Percentiles rank a stretch among this genome's conserved stretches.
phyloP scores from a whole-genome alignment of 257 asterid species.

The Solanum ossicruentum region DNA sequence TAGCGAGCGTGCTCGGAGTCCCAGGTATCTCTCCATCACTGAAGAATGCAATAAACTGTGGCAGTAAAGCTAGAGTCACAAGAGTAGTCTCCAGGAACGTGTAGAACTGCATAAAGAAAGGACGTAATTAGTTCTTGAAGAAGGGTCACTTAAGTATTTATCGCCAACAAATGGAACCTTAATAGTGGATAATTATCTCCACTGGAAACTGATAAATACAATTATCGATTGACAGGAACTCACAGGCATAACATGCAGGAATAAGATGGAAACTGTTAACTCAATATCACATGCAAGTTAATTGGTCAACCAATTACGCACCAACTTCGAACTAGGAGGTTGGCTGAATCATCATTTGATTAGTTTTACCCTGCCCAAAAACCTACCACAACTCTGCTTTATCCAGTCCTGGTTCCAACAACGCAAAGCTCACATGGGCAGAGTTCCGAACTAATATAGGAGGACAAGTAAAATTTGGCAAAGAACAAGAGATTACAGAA shows the following conservation, averaged over 20 bases:
- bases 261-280: background rate
- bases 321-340: background rate
- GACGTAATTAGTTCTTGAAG: background rate
- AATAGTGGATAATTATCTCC: background rate
- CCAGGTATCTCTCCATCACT: slow-evolving; percentile 90
- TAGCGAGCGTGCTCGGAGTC: slow-evolving; percentile 88
- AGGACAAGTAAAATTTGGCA: background rate
- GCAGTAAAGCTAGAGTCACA: slow-evolving; percentile 66
- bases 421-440: background rate
- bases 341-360: background rate
- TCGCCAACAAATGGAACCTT: background rate
- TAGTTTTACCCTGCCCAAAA: background rate
- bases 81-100: slow-evolving; percentile 85
- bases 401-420: background rate
- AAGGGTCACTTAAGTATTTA: background rate
- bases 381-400: background rate
- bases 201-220: background rate
- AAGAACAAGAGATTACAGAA: background rate
- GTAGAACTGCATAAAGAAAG: slow-evolving; percentile 61
- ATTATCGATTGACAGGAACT: background rate
- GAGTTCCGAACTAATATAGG: background rate
- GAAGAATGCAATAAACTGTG: slow-evolving; percentile 82
- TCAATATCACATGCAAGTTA: background rate
- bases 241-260: background rate
- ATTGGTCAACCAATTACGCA: background rate